These are phyloP conservation scores for Plasmodium vivax DNA, from an alignment of 169 alveolate genomes.

Conservation along the genomic window DNA sequence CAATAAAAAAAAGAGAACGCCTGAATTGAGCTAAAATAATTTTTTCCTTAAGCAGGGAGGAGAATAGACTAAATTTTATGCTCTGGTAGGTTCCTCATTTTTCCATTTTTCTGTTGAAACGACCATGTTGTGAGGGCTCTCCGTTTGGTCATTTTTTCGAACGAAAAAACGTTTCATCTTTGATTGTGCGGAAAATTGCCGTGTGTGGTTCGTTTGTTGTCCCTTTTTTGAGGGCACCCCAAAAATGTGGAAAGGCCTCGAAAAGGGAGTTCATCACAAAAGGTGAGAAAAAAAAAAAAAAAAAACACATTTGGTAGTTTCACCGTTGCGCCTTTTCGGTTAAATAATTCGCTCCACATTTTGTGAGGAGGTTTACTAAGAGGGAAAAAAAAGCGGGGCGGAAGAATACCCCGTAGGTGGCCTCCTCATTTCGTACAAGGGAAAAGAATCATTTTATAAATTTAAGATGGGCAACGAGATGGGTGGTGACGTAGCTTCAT, in stretches of 20 bases:
- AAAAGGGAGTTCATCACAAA: neutral
- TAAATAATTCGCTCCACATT: neutral
- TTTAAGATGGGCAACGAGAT: neutral
- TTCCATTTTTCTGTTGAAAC: neutral
- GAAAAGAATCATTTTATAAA: neutral
- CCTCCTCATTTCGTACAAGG: neutral
- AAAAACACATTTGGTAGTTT: neutral
- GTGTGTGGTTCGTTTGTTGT: neutral
- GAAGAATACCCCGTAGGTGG: neutral
- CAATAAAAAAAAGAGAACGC: neutral
- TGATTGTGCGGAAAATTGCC: neutral
- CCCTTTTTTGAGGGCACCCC: neutral
- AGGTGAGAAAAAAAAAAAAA: neutral
- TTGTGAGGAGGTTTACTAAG: neutral
- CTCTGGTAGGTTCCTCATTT: neutral
- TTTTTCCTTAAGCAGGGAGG: neutral
- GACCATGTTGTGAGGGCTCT: neutral
- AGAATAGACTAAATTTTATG: neutral
- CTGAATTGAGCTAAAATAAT: neutral
- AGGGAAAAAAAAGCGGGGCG: neutral
- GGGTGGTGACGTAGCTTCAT: neutral
- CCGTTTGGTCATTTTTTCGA: neutral
- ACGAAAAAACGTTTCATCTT: neutral
- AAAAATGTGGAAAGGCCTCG: neutral
- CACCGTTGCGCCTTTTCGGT: neutral